Base-by-base conservation (phyloP, 2,329 filamentous ascomycete species). In the Metarhizium album region DNA sequence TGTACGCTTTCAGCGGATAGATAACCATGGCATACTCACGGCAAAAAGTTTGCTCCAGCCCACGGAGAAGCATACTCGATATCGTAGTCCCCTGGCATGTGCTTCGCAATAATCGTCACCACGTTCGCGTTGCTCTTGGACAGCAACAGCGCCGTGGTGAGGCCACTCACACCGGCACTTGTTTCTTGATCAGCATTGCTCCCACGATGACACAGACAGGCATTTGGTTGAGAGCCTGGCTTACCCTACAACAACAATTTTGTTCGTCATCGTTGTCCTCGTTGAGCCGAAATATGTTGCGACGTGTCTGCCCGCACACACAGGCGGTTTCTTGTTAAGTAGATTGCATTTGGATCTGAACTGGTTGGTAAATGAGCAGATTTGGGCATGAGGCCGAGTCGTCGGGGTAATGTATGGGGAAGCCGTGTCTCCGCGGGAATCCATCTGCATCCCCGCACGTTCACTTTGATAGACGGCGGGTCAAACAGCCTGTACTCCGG, bases 61-160 rank as follows among this genome's bases (percentile, higher is more conserved):
- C 87, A 94, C 1, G 88, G 89, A 5, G 87, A 94, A 1, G 87
- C 84, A 65, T 95, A 96, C 72, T 94, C 86, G 58, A 90, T 84
- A 57, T 91, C 86, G 67, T 91, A 93, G 70, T 96, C 90, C 35
- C 90, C 90, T 0, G 90, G 90, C 85, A 95, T 93, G 64, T 95
- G 86, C 62, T 91, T 94, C 4, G 88, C 85, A 31, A 89, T 73
- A 35, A 94, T 73, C 0, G 86, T 90, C 56, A 94, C 64, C 18
- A 57, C 62, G 54, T 75, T 73, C 35, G 59, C 63, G 47, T 68
- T 65, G 57, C 67, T 66, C 57, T 67, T 73, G 5, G 74, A 68
- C 33, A 79, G 66, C 45, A 75, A 61, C 42, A 76, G 62, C 3
- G 75, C 75, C 42, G 72, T 69, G 14, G 75, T 78, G 52, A 79